Base-by-base conservation (phyloP, 129 eudicot species). In the Scalesia atractyloides region DNA sequence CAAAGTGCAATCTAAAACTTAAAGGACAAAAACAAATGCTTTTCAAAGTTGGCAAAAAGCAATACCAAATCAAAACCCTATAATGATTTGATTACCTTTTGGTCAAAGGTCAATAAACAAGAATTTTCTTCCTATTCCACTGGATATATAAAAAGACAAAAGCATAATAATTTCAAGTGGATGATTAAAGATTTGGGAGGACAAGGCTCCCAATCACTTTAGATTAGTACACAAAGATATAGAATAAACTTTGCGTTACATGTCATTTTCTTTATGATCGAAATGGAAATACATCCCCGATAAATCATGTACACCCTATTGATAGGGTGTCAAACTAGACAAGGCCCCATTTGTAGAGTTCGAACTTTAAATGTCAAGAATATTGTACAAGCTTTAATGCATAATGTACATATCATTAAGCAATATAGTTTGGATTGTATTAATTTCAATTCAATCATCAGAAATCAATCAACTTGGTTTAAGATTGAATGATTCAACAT, bases 181-280 rank as follows among this genome's bases (percentile, higher is more conserved):
- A 16, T 73, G 77, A 73, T 73, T 61, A 47, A 73, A 73, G 77
- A 73, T 73, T 26, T 73, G 69, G 20, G 60, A 61, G 61, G 69
- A 47, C 48, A 73, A 47, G 70, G 49, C 18, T 63, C 50, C 70
- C 61, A 26, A 24, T 3, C 61, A 47, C 61, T 61, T 71, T 47
- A 50, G 49, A 60, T 24, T 60, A 44, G 33, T 51, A 22, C 63
- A 18, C 26, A 12, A 50, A 63, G 37, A 73, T 73, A 4, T 37
- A 73, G 20, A 62, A 63, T 34, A 63, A 24, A 24, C 30, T 24
- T 24, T 24, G 30, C 30, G 7, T 73, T 34, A 72, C 47, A 62
- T 74, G 30, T 1, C 71, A 64, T 64, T 36, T 63, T 63, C 53
- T 51, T 47, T 72, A 74, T 48, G 39, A 63, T 15, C 44, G 36